These are phyloP conservation scores for Sanghuangporus baumii DNA, from an alignment of 1,284 basidiomycete species.

Conservation along the genomic window DNA sequence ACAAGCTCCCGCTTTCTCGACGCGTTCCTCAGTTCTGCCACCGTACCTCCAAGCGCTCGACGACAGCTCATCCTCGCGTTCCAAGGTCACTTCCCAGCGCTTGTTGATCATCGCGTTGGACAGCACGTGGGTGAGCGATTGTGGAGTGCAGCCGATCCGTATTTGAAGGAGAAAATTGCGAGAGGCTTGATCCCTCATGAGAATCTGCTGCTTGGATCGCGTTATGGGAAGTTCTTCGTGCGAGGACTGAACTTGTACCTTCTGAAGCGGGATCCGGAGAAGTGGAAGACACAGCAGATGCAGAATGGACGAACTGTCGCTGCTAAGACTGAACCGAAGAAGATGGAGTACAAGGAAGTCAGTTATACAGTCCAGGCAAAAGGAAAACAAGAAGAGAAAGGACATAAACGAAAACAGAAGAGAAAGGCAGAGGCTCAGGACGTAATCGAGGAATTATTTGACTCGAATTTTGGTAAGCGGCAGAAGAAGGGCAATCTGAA, in stretches of 20 bases:
- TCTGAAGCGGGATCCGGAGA: conserved; percentile 70
- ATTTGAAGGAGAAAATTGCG: conserved; percentile 90
- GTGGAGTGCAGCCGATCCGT: conserved; percentile 85
- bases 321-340: background rate
- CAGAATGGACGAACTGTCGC: conserved; percentile 20
- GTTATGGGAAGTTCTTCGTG: conserved; percentile 83
- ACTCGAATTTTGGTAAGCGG: conserved; percentile 21
- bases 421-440: conserved; percentile 21
- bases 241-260: conserved; percentile 76
- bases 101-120: conserved; percentile 85
- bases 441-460: conserved; percentile 30
- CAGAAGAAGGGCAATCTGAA: conserved; percentile 9
- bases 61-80: conserved; percentile 70
- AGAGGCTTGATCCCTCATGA: conserved; percentile 70
- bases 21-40: conserved; percentile 62
- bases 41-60: conserved; percentile 61
- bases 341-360: background rate
- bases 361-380: background rate
- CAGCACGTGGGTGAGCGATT: conserved; percentile 83
- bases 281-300: conserved; percentile 69
- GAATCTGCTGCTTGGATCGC: conserved; percentile 63
- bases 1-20: conserved; percentile 83
- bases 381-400: conserved; percentile 11
- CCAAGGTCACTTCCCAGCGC: conserved; percentile 68
- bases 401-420: conserved; percentile 24